Conservation (phyloP, 2,329 filamentous ascomycete genomes). For the Amesomyces nigricolor region DNA sequence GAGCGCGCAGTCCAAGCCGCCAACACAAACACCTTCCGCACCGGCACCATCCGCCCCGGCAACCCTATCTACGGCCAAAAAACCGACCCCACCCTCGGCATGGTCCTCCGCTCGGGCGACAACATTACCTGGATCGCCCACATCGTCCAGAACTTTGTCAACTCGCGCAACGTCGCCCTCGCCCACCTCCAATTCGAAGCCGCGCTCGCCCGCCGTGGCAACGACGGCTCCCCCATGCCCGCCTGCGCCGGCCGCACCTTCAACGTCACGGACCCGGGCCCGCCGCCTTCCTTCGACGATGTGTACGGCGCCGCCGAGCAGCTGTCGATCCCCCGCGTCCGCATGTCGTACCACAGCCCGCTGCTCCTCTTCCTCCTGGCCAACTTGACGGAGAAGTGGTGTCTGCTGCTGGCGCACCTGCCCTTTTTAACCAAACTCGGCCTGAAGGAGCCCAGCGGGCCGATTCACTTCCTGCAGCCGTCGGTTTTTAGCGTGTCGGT, state of each 20-base stretch:
- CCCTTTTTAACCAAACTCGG: conserved; percentile 22
- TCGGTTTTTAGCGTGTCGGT: conserved; percentile 34
- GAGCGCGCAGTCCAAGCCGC: conserved; percentile 46
- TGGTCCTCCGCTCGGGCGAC: conserved; percentile 35
- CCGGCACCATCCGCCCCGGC: conserved; percentile 48
- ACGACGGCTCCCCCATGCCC: conserved; percentile 28
- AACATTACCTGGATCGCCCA: conserved; percentile 40
- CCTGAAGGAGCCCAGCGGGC: conserved; percentile 32
- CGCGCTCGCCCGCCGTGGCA: conserved; percentile 36
- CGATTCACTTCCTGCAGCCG: conserved; percentile 38
- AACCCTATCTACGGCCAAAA: conserved; percentile 49
- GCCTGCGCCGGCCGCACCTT: conserved; percentile 42
- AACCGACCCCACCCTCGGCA: conserved; percentile 38
- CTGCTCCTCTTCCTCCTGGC: conserved; percentile 34
- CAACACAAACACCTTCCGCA: conserved; percentile 41
- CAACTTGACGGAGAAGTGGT: conserved; percentile 36
- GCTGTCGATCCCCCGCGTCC: conserved; percentile 31
- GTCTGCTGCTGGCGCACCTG: conserved; percentile 25
- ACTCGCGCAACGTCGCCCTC: conserved; percentile 47
- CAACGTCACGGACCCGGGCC: conserved; percentile 45
- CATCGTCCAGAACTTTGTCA: conserved; percentile 45
- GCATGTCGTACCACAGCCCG: conserved; percentile 32
- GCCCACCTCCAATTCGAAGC: conserved; percentile 50
- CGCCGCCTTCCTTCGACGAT: conserved; percentile 38
- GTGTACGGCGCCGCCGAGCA: conserved; percentile 33